These are phyloP conservation scores for Filosporella fistucella DNA, from an alignment of 495 filamentous ascomycete genomes.

Conservation along the genomic window DNA sequence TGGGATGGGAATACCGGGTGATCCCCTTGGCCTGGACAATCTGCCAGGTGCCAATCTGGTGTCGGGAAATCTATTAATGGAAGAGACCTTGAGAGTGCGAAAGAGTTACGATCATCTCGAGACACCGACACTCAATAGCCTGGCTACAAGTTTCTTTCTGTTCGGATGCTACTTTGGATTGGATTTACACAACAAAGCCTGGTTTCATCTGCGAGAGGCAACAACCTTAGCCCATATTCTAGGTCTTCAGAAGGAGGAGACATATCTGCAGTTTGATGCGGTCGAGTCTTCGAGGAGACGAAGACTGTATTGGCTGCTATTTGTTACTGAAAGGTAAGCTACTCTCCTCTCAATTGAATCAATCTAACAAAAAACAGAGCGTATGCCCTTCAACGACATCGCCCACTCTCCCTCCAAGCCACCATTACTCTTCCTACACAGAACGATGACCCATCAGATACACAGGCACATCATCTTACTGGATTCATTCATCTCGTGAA, in stretches of 20 bases:
- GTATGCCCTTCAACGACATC: conserved; percentile 73
- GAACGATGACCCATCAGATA: conserved; percentile 58
- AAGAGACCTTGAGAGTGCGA: conserved; percentile 71
- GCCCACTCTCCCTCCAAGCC: conserved; percentile 52
- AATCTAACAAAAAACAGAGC: conserved; percentile 34
- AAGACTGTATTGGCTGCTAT: conserved; percentile 67
- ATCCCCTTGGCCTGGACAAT: conserved; percentile 47
- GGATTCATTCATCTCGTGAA: conserved; percentile 63
- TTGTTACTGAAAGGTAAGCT: conserved; percentile 63
- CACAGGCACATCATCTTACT: conserved; percentile 41
- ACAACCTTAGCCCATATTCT: conserved; percentile 56
- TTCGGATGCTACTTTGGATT: conserved; percentile 73
- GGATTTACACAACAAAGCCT: conserved; percentile 66
- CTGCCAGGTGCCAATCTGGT: conserved; percentile 49
- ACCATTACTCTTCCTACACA: conserved; percentile 62
- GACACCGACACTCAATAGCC: conserved; percentile 57
- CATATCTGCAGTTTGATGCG: conserved; percentile 49
- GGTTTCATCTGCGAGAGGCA: conserved; percentile 69
- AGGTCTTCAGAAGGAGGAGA: conserved; percentile 58
- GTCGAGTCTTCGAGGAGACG: conserved; percentile 50
- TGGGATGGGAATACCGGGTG: conserved; percentile 57
- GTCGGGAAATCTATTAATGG: conserved; percentile 59
- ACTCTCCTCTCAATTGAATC: neutral
- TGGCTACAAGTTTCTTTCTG: conserved; percentile 77
- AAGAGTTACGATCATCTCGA: conserved; percentile 73